Conservation (phyloP, 352 stramenopile genomes). For the Phytophthora agathidicida region DNA sequence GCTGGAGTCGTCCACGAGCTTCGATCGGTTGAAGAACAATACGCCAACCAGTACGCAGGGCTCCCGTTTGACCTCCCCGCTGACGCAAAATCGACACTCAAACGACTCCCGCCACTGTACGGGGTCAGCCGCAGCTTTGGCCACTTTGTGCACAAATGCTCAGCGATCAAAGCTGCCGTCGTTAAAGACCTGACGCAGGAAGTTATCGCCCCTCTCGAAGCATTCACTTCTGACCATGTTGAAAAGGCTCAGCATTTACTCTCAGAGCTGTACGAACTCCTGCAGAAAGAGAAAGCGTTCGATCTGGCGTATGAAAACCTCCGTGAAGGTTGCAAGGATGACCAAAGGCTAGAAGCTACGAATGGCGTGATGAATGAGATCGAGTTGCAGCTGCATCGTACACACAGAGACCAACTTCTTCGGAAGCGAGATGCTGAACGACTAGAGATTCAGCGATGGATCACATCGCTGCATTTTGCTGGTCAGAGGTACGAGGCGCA, state of each 20-base stretch:
- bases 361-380: not conserved
- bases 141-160: conserved; percentile 26
- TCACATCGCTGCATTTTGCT: conserved; percentile 46
- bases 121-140: conserved; percentile 35
- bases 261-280: conserved; percentile 44
- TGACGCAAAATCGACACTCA: conserved; percentile 5
- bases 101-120: conserved; percentile 25
- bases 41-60: conserved; percentile 34
- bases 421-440: conserved; percentile 33
- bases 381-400: conserved; percentile 4
- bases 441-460: conserved; percentile 33
- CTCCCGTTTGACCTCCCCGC: conserved; percentile 26
- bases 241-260: conserved; percentile 49
- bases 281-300: conserved; percentile 50
- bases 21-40: conserved; percentile 39
- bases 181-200: conserved; percentile 32
- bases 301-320: conserved; percentile 32
- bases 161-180: conserved; percentile 21
- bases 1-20: conserved; percentile 43
- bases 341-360: not conserved
- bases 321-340: conserved; percentile 5
- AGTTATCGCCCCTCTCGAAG: conserved; percentile 41
- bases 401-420: conserved; percentile 23
- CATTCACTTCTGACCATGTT: conserved; percentile 41
- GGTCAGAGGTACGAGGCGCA: conserved; percentile 39